These are phyloP conservation scores for Backusella circina DNA, from an alignment of 192 early-diverging fungal genomes.

Conservation along the genomic window DNA sequence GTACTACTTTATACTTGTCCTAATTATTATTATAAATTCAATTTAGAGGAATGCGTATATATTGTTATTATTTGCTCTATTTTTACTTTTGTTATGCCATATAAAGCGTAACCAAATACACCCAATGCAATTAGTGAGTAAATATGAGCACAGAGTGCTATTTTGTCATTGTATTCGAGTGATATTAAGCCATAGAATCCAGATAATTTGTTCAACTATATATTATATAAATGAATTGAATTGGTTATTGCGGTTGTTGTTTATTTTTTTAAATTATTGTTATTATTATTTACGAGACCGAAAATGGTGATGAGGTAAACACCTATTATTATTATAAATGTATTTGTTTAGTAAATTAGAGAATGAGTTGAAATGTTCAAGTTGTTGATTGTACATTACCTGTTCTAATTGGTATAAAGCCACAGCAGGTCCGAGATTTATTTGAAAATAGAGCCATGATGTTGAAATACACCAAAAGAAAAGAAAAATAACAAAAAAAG, in stretches of 20 bases:
- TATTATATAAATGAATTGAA: not conserved
- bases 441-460: conserved; percentile 3
- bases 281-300: not conserved
- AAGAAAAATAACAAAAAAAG: not conserved
- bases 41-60: too few species aligned
- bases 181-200: conserved; percentile 34
- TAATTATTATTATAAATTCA: not conserved
- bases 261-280: too few species aligned
- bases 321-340: not conserved
- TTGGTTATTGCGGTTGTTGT: not conserved
- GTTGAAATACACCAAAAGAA: not conserved
- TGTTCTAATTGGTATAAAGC: conserved; percentile 8
- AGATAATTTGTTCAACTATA: conserved; percentile 37
- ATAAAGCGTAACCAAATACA: conserved; percentile 17
- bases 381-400: not conserved
- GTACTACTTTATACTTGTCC: conserved; percentile 15
- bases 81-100: conserved; percentile 30
- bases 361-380: not conserved
- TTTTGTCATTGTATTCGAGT: conserved; percentile 15
- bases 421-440: conserved; percentile 1
- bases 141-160: conserved; percentile 21
- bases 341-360: not conserved
- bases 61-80: not conserved
- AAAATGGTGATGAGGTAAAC: conserved; percentile 14
- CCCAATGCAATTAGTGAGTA: conserved; percentile 28